A percentile compares a stretch with the other conserved stretches of the same genome.
Evolutionary conservation across 169 alveolate species (phyloP).

Genomic region (Sarcocystis neurona): DNA sequence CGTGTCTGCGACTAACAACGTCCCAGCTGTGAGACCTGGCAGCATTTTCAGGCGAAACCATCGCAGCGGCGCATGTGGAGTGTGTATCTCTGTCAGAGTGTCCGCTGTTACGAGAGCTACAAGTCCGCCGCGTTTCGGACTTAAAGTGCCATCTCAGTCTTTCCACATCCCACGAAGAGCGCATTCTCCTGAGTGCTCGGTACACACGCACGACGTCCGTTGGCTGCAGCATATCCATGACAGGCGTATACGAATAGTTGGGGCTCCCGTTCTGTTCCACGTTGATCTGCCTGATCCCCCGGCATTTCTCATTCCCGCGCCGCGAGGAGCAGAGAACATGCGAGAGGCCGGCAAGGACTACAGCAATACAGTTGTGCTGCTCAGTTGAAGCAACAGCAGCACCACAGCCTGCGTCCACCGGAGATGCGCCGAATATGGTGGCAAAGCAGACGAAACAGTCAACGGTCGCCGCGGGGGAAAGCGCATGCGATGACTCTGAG

Average conservation of each 20-base stretch:
- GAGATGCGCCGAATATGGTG: background rate
- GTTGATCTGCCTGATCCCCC: background rate
- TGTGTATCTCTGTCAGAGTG: no score
- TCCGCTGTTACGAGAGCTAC: no score
- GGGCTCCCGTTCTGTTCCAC: no score
- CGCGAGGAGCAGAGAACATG: background rate
- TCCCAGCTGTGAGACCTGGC: no score
- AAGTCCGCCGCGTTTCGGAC: no score
- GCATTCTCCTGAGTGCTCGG: background rate
- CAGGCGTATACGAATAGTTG: background rate
- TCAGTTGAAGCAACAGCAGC: background rate
- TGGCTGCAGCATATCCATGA: background rate
- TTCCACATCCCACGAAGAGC: constrained; percentile 16
- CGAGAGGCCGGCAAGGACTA: constrained; percentile 1
- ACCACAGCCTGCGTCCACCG: no score
- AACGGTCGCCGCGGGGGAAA: constrained; percentile 18
- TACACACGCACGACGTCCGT: constrained; percentile 14
- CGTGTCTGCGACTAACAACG: no score
- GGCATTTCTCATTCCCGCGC: background rate
- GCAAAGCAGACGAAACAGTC: constrained; percentile 2
- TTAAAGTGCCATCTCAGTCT: no score
- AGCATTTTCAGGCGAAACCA: no score
- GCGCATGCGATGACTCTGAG: no score
- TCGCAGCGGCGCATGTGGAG: no score
- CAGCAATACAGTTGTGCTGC: background rate